These are phyloP conservation scores for Rosa chinensis DNA, from an alignment of 306 rosid species.

Conservation along the genomic window DNA sequence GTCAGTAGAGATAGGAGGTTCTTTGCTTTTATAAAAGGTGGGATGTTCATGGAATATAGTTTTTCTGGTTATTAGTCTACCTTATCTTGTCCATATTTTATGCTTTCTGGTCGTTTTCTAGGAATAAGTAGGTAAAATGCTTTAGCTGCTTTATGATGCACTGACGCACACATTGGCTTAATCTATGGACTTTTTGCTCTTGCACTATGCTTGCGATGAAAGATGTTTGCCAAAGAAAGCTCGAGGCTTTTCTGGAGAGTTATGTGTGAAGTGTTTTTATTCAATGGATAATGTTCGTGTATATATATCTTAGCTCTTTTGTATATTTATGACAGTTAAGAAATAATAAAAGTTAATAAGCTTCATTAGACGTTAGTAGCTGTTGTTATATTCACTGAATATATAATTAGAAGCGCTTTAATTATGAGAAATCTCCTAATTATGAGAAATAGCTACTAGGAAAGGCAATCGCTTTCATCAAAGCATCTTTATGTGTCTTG, in stretches of 20 bases:
- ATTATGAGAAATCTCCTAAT: not conserved
- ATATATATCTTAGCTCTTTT: not conserved
- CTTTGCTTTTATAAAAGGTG: conserved; percentile 20
- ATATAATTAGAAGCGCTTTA: too few species aligned
- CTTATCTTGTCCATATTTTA: conserved; percentile 38
- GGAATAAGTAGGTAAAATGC: conserved; percentile 15
- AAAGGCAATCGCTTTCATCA: not conserved
- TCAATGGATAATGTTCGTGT: not conserved
- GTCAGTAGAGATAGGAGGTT: conserved; percentile 33
- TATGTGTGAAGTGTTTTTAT: not conserved
- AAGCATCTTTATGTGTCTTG: too few species aligned
- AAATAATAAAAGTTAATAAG: too few species aligned
- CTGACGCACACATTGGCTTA: conserved; percentile 16
- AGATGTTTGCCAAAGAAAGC: not conserved
- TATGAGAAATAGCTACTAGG: too few species aligned
- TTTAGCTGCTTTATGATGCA: conserved; percentile 28
- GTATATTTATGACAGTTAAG: not conserved
- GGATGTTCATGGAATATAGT: conserved; percentile 11
- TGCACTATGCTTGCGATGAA: not conserved
- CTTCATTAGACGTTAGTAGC: too few species aligned
- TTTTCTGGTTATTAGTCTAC: conserved; percentile 10
- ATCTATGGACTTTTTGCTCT: conserved; percentile 8
- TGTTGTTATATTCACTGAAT: too few species aligned
- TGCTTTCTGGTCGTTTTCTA: conserved; percentile 19
- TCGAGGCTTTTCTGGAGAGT: not conserved